Base-by-base conservation (phyloP, 768 basidiomycete species). In the Krasilnikovozyma curviuscula region DNA sequence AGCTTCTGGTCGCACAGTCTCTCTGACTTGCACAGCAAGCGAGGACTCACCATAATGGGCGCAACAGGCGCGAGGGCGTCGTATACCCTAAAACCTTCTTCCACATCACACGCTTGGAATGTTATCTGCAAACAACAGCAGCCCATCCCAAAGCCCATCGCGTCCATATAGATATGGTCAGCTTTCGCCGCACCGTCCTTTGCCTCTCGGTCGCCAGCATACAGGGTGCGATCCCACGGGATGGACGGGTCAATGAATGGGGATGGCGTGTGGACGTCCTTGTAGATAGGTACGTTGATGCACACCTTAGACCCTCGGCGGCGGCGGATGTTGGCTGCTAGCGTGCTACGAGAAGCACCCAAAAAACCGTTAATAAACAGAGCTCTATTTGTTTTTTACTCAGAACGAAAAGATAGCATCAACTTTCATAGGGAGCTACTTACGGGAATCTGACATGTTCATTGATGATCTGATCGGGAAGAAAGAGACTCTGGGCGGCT, bases 131-230 rank as follows among this genome's bases (percentile, higher is more conserved):
- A 70, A 65, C 93, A 97, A 59, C 85, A 91, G 56, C 91, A 97
- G 6, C 93, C 93, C 93, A 97, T 98, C 40, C 93, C 93, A 63
- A 98, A 98, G 25, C 89, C 91, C 93, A 97, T 97, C 8, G 93
- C 89, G 63, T 98, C 93, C 70, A 97, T 74, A 63, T 97, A 97
- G 54, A 98, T 83, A 64, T 97, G 89, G 62, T 91, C 78, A 28
- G 71, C 69, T 30, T 84, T 71, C 14, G 89, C 88, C 5, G 88
- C 85, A 2, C 89, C 88, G 53, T 77, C 72, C 66, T 78, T 83
- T 1, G 88, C 88, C 70, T 93, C 86, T 83, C 53, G 25, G 12
- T 93, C 85, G 60, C 89, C 91, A 19, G 78, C 69, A 57, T 83
- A 91, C 44, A 81, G 63, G n/a, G 72, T 65, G 43, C 88, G 75